Evolutionary conservation across 2,329 filamentous ascomycete genomes (phyloP), one percentile per base, ranked within the genome.

Genomic region (Drechslerella stenobrocha): DNA sequence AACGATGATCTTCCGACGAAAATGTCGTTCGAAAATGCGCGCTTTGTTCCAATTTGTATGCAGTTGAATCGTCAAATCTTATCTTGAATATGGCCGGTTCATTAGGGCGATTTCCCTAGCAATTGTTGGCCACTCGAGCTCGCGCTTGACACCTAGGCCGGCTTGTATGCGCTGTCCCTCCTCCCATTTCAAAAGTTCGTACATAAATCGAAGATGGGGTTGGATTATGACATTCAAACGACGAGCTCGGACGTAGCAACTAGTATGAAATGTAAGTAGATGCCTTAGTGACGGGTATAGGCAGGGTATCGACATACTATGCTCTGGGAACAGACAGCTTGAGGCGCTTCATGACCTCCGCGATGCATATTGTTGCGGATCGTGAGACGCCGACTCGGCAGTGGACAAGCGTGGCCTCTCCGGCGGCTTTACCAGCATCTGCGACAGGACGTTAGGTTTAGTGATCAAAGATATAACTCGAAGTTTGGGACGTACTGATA

Each of bases 211-310:
- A 58, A 98, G 81, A 78, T 98, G 92, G 9, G 93, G 93, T 76
- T 98, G 93, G 70, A 98, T 97, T 70, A 98, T 98, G 52, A 98
- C 93, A 74, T 98, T 98, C 47, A 98, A 80, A 67, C 93, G 83
- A 53, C 93, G 84, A 18, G 93, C 93, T 28, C 93, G 86, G 34
- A 98, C 93, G 76, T 92, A 97, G 76, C 93, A 97, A 77, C 82
- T 83, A n/a, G n/a, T n/a, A n/a, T n/a, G n/a, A n/a, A n/a, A n/a
- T n/a, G n/a, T n/a, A n/a, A n/a, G n/a, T n/a, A n/a, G n/a, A n/a
- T n/a, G n/a, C n/a, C n/a, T n/a, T n/a, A n/a, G n/a, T n/a, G n/a
- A n/a, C n/a, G n/a, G n/a, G n/a, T n/a, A n/a, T n/a, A n/a, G n/a
- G n/a, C n/a, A 58, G 35, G 40, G 15, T 5, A 22, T 7, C 8